Conservation (phyloP, 2,329 filamentous ascomycete species). For the Mollisia scopiformis region DNA sequence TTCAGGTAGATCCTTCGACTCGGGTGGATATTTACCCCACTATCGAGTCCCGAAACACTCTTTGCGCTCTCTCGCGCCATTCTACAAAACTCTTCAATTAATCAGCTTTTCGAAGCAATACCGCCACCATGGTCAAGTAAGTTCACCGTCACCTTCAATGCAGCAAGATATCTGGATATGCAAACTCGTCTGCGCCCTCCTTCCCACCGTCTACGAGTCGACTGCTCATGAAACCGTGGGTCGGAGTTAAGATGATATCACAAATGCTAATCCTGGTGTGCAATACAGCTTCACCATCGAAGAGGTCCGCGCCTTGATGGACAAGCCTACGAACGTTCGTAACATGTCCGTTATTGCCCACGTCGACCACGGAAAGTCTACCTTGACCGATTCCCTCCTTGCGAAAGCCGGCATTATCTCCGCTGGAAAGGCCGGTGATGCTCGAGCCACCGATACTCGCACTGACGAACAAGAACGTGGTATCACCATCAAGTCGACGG, state of each 20-base stretch:
- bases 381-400: slow-evolving; percentile 97
- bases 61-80: slow-evolving; percentile 31
- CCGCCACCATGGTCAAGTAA: slow-evolving; percentile 99
- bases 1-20: slow-evolving; percentile 28
- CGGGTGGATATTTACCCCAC: slow-evolving; percentile 28
- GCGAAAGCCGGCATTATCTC: slow-evolving; percentile 99
- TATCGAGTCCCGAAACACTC: slow-evolving; percentile 27
- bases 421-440: slow-evolving; percentile 93
- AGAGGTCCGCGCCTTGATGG: slow-evolving; percentile 80
- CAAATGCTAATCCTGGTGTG: slow-evolving; percentile 51
- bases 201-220: not conserved
- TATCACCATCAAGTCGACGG: slow-evolving; percentile 99
- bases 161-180: not conserved
- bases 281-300: slow-evolving; percentile 92
- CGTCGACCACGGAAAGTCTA: slow-evolving; percentile 99
- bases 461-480: slow-evolving; percentile 98
- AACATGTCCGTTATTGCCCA: slow-evolving; percentile 99
- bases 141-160: slow-evolving; percentile 46
- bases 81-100: slow-evolving; percentile 32
- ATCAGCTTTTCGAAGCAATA: slow-evolving; percentile 54
- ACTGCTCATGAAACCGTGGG: slow-evolving; percentile 9
- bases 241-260: slow-evolving; percentile 23
- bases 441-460: slow-evolving; percentile 95
- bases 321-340: slow-evolving; percentile 76
- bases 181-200: slow-evolving; percentile 4